Conservation (phyloP, 148 eudicot genomes). For the Rhododendron simsii region DNA sequence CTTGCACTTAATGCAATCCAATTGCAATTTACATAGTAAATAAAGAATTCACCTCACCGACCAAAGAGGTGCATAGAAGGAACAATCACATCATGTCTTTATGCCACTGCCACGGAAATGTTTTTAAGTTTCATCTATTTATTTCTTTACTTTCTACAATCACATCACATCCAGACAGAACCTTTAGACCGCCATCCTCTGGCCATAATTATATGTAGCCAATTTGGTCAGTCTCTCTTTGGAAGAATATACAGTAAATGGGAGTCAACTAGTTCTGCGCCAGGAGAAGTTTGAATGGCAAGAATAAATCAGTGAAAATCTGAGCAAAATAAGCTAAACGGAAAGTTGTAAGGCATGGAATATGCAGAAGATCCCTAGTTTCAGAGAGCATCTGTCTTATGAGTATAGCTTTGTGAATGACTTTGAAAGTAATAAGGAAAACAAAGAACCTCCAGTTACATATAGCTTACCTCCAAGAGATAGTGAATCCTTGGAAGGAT, state of each 20-base stretch:
- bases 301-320: conserved; percentile 1
- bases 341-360: background rate
- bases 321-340: background rate
- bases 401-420: background rate
- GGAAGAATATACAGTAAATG: background rate
- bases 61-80: background rate
- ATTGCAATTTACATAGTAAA: background rate
- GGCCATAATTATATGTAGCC: background rate
- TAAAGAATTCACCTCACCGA: conserved; percentile 3
- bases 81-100: background rate
- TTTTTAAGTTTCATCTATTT: background rate
- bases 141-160: background rate
- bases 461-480: conserved; percentile 72
- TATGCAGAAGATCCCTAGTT: background rate
- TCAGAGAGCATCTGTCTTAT: no score
- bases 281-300: conserved; percentile 1
- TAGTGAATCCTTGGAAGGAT: conserved; percentile 63
- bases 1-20: background rate
- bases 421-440: background rate
- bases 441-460: background rate
- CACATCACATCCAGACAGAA: background rate
- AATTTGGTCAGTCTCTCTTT: background rate
- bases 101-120: background rate
- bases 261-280: background rate
- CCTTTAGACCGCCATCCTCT: background rate